Conservation (phyloP, 2,329 filamentous ascomycete species). For the Paraphoma chrysanthemicola region DNA sequence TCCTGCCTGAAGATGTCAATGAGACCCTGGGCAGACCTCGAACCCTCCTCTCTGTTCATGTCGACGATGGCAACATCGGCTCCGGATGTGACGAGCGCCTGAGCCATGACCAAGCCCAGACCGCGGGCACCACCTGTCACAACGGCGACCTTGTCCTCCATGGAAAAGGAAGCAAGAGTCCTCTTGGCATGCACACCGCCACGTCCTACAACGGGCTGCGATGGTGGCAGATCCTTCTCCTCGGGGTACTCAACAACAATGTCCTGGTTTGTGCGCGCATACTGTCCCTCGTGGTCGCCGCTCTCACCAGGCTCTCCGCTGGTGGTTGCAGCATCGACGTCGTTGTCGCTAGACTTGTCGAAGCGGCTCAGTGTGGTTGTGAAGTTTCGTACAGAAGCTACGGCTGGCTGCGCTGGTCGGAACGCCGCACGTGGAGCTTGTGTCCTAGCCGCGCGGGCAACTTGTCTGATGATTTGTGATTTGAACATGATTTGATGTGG, state of each 20-base stretch:
- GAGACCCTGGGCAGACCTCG: constrained; percentile 75
- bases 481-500: constrained; percentile 36
- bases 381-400: constrained; percentile 33
- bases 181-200: constrained; percentile 84
- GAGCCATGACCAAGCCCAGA: constrained; percentile 89
- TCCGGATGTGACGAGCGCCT: constrained; percentile 87
- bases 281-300: constrained; percentile 67
- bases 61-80: constrained; percentile 92
- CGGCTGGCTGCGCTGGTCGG: constrained; percentile 23
- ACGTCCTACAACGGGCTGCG: constrained; percentile 73
- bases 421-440: constrained; percentile 38
- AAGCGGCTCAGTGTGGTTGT: constrained; percentile 34
- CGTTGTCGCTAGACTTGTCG: constrained; percentile 30
- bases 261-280: constrained; percentile 79
- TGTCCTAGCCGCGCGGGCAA: constrained; percentile 31
- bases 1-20: constrained; percentile 78
- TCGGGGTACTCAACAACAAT: constrained; percentile 81
- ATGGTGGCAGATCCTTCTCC: constrained; percentile 74
- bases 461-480: constrained; percentile 39
- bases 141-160: constrained; percentile 82
- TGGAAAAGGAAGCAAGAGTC: constrained; percentile 83
- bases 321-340: constrained; percentile 44
- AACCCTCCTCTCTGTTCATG: constrained; percentile 88
- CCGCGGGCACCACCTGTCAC: constrained; percentile 92
- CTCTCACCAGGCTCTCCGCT: constrained; percentile 48